Evolutionary conservation across 2,329 filamentous ascomycete genomes (phyloP).

Genomic region (Emmonsiellopsis sp.): DNA sequence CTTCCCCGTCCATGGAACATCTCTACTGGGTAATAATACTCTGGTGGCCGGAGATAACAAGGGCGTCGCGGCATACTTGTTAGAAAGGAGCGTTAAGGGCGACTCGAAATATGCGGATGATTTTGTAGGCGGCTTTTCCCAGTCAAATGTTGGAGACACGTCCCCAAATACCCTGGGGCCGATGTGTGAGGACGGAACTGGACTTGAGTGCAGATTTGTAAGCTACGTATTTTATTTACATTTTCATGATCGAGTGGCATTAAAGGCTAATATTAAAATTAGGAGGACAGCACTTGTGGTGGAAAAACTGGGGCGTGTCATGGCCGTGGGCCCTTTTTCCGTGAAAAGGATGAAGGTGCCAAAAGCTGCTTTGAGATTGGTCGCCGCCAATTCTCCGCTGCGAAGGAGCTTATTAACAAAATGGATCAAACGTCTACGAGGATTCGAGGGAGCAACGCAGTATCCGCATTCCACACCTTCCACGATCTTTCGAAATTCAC

Average conservation of each 20-base stretch:
- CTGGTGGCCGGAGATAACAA: slow-evolving; percentile 93
- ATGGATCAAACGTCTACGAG: slow-evolving; percentile 31
- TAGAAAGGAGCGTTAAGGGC: slow-evolving; percentile 60
- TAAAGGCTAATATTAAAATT: background rate
- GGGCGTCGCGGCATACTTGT: slow-evolving; percentile 76
- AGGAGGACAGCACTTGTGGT: slow-evolving; percentile 71
- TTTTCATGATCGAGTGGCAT: background rate
- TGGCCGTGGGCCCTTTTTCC: slow-evolving; percentile 38
- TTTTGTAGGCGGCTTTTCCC: slow-evolving; percentile 87
- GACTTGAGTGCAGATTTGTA: slow-evolving; percentile 35
- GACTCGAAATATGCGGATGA: slow-evolving; percentile 48
- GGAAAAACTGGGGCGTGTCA: slow-evolving; percentile 35
- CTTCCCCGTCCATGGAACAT: slow-evolving; percentile 89
- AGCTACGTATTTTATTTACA: background rate
- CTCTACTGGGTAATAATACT: slow-evolving; percentile 84
- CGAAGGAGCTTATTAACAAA: slow-evolving; percentile 46
- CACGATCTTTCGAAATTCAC: slow-evolving; percentile 68
- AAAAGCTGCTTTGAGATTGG: slow-evolving; percentile 43
- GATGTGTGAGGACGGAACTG: slow-evolving; percentile 79
- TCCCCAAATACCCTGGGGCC: slow-evolving; percentile 80
- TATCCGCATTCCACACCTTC: slow-evolving; percentile 79
- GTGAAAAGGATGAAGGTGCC: slow-evolving; percentile 34
- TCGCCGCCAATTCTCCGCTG: slow-evolving; percentile 34
- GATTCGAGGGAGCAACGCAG: slow-evolving; percentile 50
- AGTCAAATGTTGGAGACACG: slow-evolving; percentile 84